A percentile compares a stretch with the other conserved stretches of the same genome.
Conservation (phyloP, 2,329 filamentous ascomycete genomes). For the Passalora sequoiae region DNA sequence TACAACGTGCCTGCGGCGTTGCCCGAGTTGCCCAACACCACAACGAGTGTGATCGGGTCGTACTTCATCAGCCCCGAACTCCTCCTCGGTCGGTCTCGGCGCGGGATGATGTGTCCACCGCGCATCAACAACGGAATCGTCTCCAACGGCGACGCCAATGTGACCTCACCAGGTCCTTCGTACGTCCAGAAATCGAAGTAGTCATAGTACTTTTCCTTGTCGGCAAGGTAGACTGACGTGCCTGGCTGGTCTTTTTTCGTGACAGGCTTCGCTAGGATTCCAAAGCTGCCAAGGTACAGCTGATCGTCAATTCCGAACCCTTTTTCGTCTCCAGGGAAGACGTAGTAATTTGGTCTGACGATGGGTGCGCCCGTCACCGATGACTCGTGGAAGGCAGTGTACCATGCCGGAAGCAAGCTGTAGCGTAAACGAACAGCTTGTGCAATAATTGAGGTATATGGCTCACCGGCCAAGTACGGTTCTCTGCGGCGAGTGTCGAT, state of each 20-base stretch:
- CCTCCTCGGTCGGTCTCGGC: conserved; percentile 80
- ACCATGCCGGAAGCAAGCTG: conserved; percentile 85
- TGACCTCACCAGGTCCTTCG: conserved; percentile 66
- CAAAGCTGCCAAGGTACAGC: conserved; percentile 82
- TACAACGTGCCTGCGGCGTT: conserved; percentile 80
- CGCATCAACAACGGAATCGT: conserved; percentile 87
- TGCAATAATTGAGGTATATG: conserved; percentile 79
- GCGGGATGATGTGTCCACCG: conserved; percentile 84
- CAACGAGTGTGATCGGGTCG: conserved; percentile 89
- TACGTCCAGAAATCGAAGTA: conserved; percentile 85
- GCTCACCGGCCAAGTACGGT: conserved; percentile 80
- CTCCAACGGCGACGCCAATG: conserved; percentile 71
- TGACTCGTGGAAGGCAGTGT: conserved; percentile 91
- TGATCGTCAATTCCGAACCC: conserved; percentile 92
- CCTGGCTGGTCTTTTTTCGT: conserved; percentile 68
- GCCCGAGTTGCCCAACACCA: conserved; percentile 63
- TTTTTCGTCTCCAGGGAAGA: conserved; percentile 76
- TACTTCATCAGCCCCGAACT: conserved; percentile 85
- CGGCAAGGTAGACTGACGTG: conserved; percentile 79
- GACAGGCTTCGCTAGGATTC: conserved; percentile 87
- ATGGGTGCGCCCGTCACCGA: conserved; percentile 79
- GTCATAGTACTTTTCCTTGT: conserved; percentile 86
- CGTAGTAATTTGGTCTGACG: conserved; percentile 86
- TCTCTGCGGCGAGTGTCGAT: conserved; percentile 93
- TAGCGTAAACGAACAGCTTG: conserved; percentile 85